Percentiles rank a stretch among this genome's conserved stretches.
Conservation (phyloP, 768 basidiomycete genomes). For the Punctularia strigosozonata region DNA sequence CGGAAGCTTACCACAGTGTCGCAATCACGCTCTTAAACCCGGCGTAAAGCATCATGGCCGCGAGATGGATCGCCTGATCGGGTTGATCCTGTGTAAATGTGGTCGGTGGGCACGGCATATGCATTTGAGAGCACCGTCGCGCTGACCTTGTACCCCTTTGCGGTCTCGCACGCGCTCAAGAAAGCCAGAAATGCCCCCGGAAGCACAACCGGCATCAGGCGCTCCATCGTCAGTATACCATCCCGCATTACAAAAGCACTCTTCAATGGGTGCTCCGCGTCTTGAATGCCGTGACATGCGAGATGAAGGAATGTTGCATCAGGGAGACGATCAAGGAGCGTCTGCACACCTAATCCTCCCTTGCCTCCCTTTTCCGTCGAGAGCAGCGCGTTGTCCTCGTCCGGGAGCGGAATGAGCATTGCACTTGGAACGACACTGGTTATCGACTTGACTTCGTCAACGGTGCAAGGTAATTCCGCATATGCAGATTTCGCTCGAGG, state of each 20-base stretch:
- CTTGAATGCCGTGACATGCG: background rate
- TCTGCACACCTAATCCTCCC: background rate
- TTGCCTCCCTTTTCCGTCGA: background rate
- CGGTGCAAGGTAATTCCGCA: background rate
- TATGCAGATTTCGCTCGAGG: background rate
- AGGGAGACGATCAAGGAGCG: background rate
- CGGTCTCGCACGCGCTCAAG: background rate
- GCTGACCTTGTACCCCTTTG: constrained; percentile 3
- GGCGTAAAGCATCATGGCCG: constrained; percentile 2
- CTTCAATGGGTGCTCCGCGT: background rate
- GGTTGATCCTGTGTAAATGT: background rate
- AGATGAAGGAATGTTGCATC: background rate
- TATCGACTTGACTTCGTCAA: background rate
- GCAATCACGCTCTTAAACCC: constrained; percentile 5
- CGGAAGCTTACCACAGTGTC: constrained; percentile 6
- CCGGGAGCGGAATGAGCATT: background rate
- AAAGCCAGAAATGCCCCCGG: background rate
- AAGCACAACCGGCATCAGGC: background rate
- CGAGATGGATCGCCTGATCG: constrained; percentile 6
- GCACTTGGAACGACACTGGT: background rate
- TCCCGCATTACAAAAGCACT: background rate
- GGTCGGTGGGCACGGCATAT: too few relatives aligned
- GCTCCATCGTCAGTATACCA: background rate
- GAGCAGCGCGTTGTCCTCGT: background rate
- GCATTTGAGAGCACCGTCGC: too few relatives aligned